Percentiles rank a stretch among this genome's conserved stretches.
phyloP scores from a whole-genome alignment of 2,329 filamentous ascomycete genomes.

The Ilyonectria destructans region DNA sequence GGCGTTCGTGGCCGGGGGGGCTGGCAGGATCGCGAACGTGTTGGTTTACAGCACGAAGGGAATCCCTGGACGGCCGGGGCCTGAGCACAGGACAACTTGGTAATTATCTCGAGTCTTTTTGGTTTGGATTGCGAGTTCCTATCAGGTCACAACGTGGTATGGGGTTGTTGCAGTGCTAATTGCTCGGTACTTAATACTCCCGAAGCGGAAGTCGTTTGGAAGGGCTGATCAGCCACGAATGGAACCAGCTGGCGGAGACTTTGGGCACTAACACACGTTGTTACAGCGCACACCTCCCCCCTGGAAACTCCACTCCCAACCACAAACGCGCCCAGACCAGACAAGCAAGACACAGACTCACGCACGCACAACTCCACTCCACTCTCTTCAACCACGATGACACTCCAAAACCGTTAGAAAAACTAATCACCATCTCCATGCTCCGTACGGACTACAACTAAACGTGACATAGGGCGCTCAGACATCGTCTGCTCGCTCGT shows the following conservation, averaged over 20 bases:
- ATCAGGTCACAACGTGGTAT: background rate
- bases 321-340: constrained; percentile 14
- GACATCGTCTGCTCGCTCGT: constrained; percentile 17
- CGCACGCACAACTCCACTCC: constrained; percentile 8
- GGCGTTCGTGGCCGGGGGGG: constrained; percentile 44
- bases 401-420: constrained; percentile 24
- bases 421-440: constrained; percentile 21
- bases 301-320: constrained; percentile 24
- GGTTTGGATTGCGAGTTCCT: background rate
- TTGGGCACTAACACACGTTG: constrained; percentile 1
- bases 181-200: background rate
- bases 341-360: constrained; percentile 7
- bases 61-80: background rate
- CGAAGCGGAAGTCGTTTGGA: constrained; percentile 1
- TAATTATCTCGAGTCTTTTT: background rate
- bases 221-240: background rate
- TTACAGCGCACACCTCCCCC: constrained; percentile 12
- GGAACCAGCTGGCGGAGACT: background rate
- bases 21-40: constrained; percentile 20
- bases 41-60: constrained; percentile 1
- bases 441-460: constrained; percentile 10
- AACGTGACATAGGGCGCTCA: constrained; percentile 27
- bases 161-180: background rate
- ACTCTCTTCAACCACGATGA: constrained; percentile 17
- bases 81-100: background rate